Evolutionary conservation across 805 yeast genomes (phyloP).

Genomic region (Metschnikowia chrysomelidarum): DNA sequence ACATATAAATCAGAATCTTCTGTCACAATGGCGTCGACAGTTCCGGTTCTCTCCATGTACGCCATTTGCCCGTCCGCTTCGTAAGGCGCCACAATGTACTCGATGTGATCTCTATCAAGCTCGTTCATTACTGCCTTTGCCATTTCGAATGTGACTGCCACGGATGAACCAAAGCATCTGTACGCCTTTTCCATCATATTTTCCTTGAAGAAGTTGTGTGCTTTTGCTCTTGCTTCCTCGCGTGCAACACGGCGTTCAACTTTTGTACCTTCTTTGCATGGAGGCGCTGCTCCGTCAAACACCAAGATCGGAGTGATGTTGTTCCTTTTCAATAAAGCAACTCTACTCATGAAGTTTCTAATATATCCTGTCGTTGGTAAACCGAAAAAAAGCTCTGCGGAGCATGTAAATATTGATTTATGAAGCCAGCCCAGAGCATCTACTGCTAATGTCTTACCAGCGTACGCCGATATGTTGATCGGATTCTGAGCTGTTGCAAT

Average conservation of each 20-base stretch:
- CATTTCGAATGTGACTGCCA: constrained; percentile 87
- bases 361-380: constrained; percentile 71
- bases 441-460: constrained; percentile 81
- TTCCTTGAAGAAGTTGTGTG: constrained; percentile 45
- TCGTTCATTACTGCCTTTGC: constrained; percentile 81
- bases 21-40: constrained; percentile 81
- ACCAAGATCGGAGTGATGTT: constrained; percentile 83
- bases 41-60: constrained; percentile 68
- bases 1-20: constrained; percentile 93
- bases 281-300: constrained; percentile 88
- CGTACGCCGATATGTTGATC: no score
- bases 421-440: constrained; percentile 98
- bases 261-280: constrained; percentile 76
- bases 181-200: constrained; percentile 64
- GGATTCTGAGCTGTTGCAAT: no score
- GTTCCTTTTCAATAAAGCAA: constrained; percentile 62
- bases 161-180: constrained; percentile 70
- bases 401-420: constrained; percentile 79
- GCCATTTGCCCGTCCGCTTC: constrained; percentile 99
- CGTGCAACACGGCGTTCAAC: constrained; percentile 57
- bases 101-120: constrained; percentile 54
- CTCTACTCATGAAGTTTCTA: constrained; percentile 62
- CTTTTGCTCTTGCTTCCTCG: constrained; percentile 55
- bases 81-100: constrained; percentile 91
- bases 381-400: constrained; percentile 73